Evolutionary conservation across 495 filamentous ascomycete genomes (phyloP), one percentile per base, ranked within the genome.

Genomic region (Ascobolus immersus): DNA sequence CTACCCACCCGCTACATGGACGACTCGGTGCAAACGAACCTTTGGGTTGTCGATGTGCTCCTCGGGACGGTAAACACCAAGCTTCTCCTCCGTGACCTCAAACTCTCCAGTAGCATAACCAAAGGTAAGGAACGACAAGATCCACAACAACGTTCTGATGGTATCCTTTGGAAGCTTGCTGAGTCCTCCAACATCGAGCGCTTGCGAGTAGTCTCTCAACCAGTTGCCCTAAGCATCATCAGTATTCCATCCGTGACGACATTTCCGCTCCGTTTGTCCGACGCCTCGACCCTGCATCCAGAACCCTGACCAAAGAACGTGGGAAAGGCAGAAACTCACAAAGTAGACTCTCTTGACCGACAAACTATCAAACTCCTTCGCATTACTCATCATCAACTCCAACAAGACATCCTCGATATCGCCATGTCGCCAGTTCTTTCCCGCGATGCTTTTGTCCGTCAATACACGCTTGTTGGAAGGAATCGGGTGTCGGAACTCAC

Each of bases 391-490:
- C 35, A 71, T 48, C 18, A 91, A 55, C 29, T 57, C 65, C 36
- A 90, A 65, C 13, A 91, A 63, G 20, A 73, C 67, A 60, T 92
- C 81, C 62, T 91, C 81, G 47, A 92, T 86, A 52, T 94, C 84
- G 38, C 81, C 81, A 69, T 92, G 81, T 29, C 81, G 78, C 77
- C 77, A 92, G 51, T 89, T 89, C 41, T 69, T 56, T 36, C 80
- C 81, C 47, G 82, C 78, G 33, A n/a, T n/a, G n/a, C n/a, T n/a
- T n/a, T n/a, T n/a, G n/a, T n/a, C n/a, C n/a, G n/a, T n/a, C n/a
- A n/a, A n/a, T n/a, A n/a, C n/a, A n/a, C n/a, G n/a, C n/a, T n/a
- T n/a, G n/a, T n/a, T n/a, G n/a, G n/a, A n/a, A n/a, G n/a, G n/a
- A n/a, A n/a, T n/a, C n/a, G n/a, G n/a, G n/a, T n/a, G n/a, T n/a